These are phyloP conservation scores for Sherardia arvensis DNA, from an alignment of 257 asterid species.

Conservation along the genomic window DNA sequence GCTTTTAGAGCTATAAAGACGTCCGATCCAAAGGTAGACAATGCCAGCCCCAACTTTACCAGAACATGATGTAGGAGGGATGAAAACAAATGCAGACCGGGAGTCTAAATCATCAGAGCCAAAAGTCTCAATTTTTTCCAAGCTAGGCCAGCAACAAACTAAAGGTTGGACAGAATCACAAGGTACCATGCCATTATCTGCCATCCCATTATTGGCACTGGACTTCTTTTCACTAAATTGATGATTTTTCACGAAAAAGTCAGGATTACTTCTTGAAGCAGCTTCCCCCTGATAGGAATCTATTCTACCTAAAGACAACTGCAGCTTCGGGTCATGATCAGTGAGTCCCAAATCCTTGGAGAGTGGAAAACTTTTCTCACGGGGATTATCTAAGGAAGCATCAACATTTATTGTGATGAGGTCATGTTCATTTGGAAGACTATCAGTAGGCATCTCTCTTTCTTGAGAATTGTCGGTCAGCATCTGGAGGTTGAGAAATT, in stretches of 20 bases:
- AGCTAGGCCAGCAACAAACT: slow-evolving; percentile 35
- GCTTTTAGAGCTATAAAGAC: slow-evolving; percentile 16
- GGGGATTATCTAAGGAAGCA: slow-evolving; percentile 16
- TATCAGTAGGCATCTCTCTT: slow-evolving; percentile 14
- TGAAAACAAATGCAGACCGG: slow-evolving; percentile 25
- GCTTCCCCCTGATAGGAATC: slow-evolving; percentile 14
- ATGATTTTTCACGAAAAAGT: slow-evolving; percentile 9
- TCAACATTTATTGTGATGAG: slow-evolving; percentile 8
- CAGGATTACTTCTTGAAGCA: slow-evolving; percentile 6
- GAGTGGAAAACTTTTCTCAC: slow-evolving; percentile 5
- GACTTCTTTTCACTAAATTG: slow-evolving; percentile 10
- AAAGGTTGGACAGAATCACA: slow-evolving; percentile 17
- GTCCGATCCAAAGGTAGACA: slow-evolving; percentile 38
- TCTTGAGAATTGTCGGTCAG: slow-evolving; percentile 19
- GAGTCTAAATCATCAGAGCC: slow-evolving; percentile 27
- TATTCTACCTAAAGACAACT: slow-evolving; percentile 12
- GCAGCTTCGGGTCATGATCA: slow-evolving; percentile 14
- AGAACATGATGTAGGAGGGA: slow-evolving; percentile 16
- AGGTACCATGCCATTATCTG: slow-evolving; percentile 17
- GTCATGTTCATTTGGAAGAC: slow-evolving; percentile 11
- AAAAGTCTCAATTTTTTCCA: slow-evolving; percentile 25
- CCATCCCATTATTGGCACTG: slow-evolving; percentile 9
- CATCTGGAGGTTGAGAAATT: slow-evolving; percentile 29
- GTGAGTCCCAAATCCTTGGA: slow-evolving; percentile 13
- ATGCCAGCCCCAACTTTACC: slow-evolving; percentile 16